phyloP scores from a whole-genome alignment of 345 rosid species.

The Arabidopsis suecica region DNA sequence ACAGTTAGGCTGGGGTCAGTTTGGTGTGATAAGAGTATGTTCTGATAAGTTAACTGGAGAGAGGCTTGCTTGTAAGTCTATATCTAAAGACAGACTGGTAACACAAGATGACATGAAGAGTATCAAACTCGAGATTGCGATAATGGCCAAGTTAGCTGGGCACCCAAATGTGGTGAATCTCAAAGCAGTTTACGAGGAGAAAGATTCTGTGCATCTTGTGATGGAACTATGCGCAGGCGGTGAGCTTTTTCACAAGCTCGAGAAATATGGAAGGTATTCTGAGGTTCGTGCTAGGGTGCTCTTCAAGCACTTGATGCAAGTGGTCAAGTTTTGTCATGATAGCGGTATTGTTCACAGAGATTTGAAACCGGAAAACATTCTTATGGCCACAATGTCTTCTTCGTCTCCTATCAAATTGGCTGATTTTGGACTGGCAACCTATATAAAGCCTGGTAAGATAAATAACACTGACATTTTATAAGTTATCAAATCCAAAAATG shows the following conservation, averaged over 20 bases:
- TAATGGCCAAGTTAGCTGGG: slow-evolving; percentile 63
- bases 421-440: slow-evolving; percentile 79
- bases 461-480: neutral
- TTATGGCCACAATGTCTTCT: slow-evolving; percentile 62
- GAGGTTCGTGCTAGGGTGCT: slow-evolving; percentile 60
- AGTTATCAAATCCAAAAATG: neutral
- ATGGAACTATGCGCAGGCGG: slow-evolving; percentile 83
- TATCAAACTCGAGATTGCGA: slow-evolving; percentile 67
- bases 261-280: slow-evolving; percentile 65
- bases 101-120: slow-evolving; percentile 56
- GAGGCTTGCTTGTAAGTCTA: slow-evolving; percentile 69
- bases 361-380: slow-evolving; percentile 73
- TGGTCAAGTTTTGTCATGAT: slow-evolving; percentile 70
- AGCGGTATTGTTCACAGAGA: slow-evolving; percentile 77
- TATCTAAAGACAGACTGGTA: slow-evolving; percentile 62
- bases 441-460: slow-evolving; percentile 60
- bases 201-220: slow-evolving; percentile 63
- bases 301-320: slow-evolving; percentile 71
- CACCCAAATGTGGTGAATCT: slow-evolving; percentile 71
- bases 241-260: slow-evolving; percentile 68
- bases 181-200: slow-evolving; percentile 74
- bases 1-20: slow-evolving; percentile 84
- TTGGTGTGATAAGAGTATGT: slow-evolving; percentile 78
- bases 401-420: slow-evolving; percentile 73
- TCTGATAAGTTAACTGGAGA: slow-evolving; percentile 61